phyloP scores from a whole-genome alignment of 352 stramenopile species.

The Phytophthora idaei region DNA sequence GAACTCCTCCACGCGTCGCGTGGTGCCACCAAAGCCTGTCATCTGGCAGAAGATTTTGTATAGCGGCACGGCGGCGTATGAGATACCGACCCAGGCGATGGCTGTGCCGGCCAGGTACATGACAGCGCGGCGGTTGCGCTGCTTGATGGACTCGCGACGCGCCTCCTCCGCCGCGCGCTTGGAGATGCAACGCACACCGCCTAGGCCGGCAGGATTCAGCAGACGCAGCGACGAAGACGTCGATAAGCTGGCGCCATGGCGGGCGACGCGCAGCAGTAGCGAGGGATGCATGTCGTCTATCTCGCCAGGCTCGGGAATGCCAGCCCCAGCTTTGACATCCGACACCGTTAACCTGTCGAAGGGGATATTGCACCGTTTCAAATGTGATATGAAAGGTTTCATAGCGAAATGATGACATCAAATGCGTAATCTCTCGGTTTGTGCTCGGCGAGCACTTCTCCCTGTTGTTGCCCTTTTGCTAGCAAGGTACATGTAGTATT shows the following conservation, averaged over 20 bases:
- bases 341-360: not conserved
- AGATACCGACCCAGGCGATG: conserved; percentile 93
- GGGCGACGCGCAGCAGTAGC: conserved; percentile 28
- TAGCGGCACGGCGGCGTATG: conserved; percentile 97
- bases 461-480: not conserved
- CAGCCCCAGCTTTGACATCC: conserved; percentile 25
- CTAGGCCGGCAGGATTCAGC: conserved; percentile 11
- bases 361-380: conserved; percentile 1
- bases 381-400: conserved; percentile 12
- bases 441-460: not conserved
- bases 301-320: conserved; percentile 28
- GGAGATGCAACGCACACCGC: conserved; percentile 47
- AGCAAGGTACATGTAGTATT: no score
- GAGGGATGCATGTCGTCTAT: conserved; percentile 42
- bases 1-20: conserved; percentile 79
- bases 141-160: conserved; percentile 62
- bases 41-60: conserved; percentile 99
- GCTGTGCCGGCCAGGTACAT: conserved; percentile 95
- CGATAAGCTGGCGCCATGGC: conserved; percentile 19
- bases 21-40: conserved; percentile 97
- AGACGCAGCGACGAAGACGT: conserved; percentile 17
- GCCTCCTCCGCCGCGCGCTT: conserved; percentile 54
- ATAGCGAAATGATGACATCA: conserved; percentile 3
- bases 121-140: conserved; percentile 91
- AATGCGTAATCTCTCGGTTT: conserved; percentile 13